Percentiles rank a stretch among this genome's conserved stretches.
Evolutionary conservation across 2,329 filamentous ascomycete species (phyloP).

Genomic region (Aspergillus amoenus): DNA sequence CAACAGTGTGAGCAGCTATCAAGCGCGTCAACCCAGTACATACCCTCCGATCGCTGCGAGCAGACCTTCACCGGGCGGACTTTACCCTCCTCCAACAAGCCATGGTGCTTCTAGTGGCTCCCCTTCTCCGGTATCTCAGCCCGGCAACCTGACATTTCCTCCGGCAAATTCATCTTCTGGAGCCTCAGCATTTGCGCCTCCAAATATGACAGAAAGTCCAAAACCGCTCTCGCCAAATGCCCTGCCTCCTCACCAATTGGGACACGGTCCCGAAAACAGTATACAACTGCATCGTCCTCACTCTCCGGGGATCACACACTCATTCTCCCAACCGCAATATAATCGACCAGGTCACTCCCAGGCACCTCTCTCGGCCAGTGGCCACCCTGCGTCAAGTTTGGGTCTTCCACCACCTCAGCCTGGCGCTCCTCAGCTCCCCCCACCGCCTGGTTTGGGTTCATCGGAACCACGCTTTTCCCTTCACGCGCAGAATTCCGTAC

Average conservation of each 20-base stretch:
- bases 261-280: slow-evolving; percentile 34
- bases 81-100: slow-evolving; percentile 63
- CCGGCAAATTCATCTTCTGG: slow-evolving; percentile 41
- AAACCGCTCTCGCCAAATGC: slow-evolving; percentile 66
- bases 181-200: slow-evolving; percentile 67
- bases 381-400: slow-evolving; percentile 26
- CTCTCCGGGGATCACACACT: slow-evolving; percentile 44
- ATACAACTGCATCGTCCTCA: slow-evolving; percentile 41
- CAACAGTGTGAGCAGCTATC: slow-evolving; percentile 48
- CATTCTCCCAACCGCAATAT: slow-evolving; percentile 41
- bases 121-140: slow-evolving; percentile 53
- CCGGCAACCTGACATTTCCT: slow-evolving; percentile 40
- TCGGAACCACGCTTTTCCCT: slow-evolving; percentile 46
- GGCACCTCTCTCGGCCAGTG: slow-evolving; percentile 18
- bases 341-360: slow-evolving; percentile 24
- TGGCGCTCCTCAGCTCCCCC: slow-evolving; percentile 45
- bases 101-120: slow-evolving; percentile 57
- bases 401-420: slow-evolving; percentile 39
- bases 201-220: slow-evolving; percentile 79
- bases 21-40: slow-evolving; percentile 70
- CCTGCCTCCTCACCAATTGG: slow-evolving; percentile 38
- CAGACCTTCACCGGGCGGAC: slow-evolving; percentile 52
- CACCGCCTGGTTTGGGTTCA: slow-evolving; percentile 42
- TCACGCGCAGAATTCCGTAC: slow-evolving; percentile 37
- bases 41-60: slow-evolving; percentile 68